A percentile compares a stretch with the other conserved stretches of the same genome.
Evolutionary conservation across 345 rosid genomes (phyloP).

Genomic region (Populus ilicifolia): DNA sequence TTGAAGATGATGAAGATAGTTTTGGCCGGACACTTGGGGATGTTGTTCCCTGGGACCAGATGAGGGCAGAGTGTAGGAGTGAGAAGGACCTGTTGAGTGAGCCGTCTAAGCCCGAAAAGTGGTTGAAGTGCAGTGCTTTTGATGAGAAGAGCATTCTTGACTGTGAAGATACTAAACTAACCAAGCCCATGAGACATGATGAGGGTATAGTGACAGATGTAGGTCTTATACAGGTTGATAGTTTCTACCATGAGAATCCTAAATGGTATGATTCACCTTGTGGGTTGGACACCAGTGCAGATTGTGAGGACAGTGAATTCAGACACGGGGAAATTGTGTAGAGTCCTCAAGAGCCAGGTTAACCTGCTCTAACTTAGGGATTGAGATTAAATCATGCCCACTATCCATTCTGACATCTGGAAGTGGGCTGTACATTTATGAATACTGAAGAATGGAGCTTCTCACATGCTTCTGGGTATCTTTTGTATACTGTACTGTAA

Average conservation of each 20-base stretch:
- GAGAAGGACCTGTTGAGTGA: constrained; percentile 71
- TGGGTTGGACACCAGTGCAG: constrained; percentile 75
- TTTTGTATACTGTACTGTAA: constrained; percentile 43
- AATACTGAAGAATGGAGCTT: constrained; percentile 41
- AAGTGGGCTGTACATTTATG: constrained; percentile 54
- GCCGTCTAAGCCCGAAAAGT: constrained; percentile 80
- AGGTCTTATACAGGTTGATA: constrained; percentile 89
- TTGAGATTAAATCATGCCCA: constrained; percentile 37
- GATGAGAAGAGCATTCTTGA: constrained; percentile 90
- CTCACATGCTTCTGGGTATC: constrained; percentile 37
- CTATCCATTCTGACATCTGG: constrained; percentile 26
- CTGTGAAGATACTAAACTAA: constrained; percentile 83
- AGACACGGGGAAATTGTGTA: constrained; percentile 77
- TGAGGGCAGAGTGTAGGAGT: constrained; percentile 59
- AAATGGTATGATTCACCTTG: constrained; percentile 99
- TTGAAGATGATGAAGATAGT: constrained; percentile 88
- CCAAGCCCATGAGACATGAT: constrained; percentile 78
- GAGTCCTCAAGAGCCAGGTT: constrained; percentile 29
- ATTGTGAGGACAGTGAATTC: constrained; percentile 82
- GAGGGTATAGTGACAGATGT: constrained; percentile 83
- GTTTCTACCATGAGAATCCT: constrained; percentile 90
- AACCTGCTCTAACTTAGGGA: constrained; percentile 39
- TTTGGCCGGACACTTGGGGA: constrained; percentile 87
- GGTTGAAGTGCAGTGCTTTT: constrained; percentile 86
- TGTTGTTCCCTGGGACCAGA: constrained; percentile 88